Percentiles rank a stretch among this genome's conserved stretches.
These are phyloP conservation scores for Tolypocladium ovalisporum DNA, from an alignment of 2,329 filamentous ascomycete species.

Conservation along the genomic window DNA sequence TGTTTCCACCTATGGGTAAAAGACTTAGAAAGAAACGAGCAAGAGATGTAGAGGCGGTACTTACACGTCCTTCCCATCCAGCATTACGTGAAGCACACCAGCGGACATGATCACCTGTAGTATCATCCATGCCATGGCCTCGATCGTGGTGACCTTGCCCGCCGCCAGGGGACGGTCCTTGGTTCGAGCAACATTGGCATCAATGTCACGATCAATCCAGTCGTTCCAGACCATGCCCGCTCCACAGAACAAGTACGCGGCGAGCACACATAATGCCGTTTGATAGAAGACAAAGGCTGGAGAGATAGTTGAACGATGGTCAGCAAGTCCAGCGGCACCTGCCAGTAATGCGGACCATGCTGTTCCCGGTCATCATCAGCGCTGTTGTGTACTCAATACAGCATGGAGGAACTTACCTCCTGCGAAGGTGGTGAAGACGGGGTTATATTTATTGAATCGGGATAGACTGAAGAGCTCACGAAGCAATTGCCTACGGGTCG, in stretches of 20 bases:
- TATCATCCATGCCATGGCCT: slow-evolving; percentile 8
- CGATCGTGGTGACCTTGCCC: slow-evolving; percentile 10
- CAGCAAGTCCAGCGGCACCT: not conserved
- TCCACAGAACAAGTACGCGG: slow-evolving; percentile 14
- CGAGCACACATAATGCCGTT: slow-evolving; percentile 10
- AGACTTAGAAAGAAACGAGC: not conserved
- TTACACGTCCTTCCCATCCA: slow-evolving; percentile 1
- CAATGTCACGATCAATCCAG: slow-evolving; percentile 16
- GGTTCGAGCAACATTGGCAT: slow-evolving; percentile 15
- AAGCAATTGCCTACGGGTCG: not conserved
- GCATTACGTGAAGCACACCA: not conserved
- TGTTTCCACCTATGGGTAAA: slow-evolving; percentile 8
- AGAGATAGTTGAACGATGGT: not conserved
- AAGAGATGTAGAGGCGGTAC: not conserved
- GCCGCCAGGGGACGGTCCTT: slow-evolving; percentile 15
- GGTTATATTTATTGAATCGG: slow-evolving; percentile 2
- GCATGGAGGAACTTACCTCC: not conserved
- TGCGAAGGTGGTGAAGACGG: slow-evolving; percentile 1
- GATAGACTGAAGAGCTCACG: not conserved
- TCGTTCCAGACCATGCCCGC: slow-evolving; percentile 20
- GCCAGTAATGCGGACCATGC: slow-evolving; percentile 1
- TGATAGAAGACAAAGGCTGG: slow-evolving; percentile 10
- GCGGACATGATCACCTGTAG: not conserved
- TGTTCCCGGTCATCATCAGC: not conserved
- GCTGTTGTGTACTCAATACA: not conserved